Evolutionary conservation across 495 filamentous ascomycete genomes (phyloP).

Genomic region (Sporormia fimetaria): DNA sequence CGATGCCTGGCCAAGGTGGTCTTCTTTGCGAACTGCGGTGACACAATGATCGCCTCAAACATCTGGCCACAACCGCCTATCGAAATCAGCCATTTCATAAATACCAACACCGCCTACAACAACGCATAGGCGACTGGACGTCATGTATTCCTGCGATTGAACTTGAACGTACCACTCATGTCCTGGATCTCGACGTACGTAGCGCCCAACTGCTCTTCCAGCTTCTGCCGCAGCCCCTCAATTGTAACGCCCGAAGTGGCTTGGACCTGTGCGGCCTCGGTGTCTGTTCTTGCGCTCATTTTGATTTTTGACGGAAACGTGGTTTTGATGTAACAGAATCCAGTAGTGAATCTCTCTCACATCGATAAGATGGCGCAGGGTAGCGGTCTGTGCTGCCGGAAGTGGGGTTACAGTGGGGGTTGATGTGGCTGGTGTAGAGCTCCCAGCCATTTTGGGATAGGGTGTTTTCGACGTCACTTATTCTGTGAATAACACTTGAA

Average conservation of each 20-base stretch:
- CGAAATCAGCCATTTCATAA: not conserved
- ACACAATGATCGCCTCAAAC: constrained; percentile 86
- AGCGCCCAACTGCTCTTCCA: constrained; percentile 64
- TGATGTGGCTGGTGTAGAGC: no score
- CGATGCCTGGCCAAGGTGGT: constrained; percentile 78
- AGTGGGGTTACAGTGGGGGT: no score
- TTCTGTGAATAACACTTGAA: not conserved
- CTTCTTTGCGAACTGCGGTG: constrained; percentile 74
- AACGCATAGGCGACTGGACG: not conserved
- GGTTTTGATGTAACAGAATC: no score
- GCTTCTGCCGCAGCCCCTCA: constrained; percentile 51
- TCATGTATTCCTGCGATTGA: no score
- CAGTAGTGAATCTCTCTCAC: no score
- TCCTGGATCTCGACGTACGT: constrained; percentile 85
- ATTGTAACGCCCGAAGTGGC: constrained; percentile 54
- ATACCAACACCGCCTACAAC: not conserved
- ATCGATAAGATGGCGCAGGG: no score
- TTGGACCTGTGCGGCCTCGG: constrained; percentile 37
- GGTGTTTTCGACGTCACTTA: constrained; percentile 25
- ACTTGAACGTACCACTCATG: constrained; percentile 62
- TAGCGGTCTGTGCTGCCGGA: no score
- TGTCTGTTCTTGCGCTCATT: constrained; percentile 30
- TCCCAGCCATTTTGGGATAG: no score
- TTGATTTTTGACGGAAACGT: no score
- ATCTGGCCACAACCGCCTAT: constrained; percentile 90